These are phyloP conservation scores for Sordariomycetes sp. DNA, from an alignment of 2,329 filamentous ascomycete genomes.

Conservation along the genomic window DNA sequence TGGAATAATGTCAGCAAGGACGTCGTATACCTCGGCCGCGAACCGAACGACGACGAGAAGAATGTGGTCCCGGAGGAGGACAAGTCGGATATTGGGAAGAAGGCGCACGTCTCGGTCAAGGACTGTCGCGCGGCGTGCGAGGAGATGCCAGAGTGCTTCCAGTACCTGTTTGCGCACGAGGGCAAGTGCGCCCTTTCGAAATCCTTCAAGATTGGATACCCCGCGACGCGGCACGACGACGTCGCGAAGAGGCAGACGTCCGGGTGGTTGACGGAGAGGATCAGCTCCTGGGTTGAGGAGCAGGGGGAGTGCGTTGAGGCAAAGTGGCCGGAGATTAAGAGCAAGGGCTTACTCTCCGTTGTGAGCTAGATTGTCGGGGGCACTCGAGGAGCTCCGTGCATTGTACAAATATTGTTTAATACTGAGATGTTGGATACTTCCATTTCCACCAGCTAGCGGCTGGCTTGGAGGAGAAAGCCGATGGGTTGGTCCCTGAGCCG, in stretches of 20 bases:
- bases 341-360: background rate
- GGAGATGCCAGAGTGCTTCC: conserved; percentile 26
- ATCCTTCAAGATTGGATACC: conserved; percentile 29
- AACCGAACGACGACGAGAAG: conserved; percentile 16
- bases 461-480: too few species aligned
- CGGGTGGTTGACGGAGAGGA: conserved; percentile 32
- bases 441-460: too few species aligned
- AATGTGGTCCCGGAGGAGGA: conserved; percentile 23
- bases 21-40: conserved; percentile 26
- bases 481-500: too few species aligned
- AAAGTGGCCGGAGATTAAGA: conserved; percentile 20
- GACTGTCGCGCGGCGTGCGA: conserved; percentile 37
- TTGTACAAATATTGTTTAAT: too few species aligned
- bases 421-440: too few species aligned
- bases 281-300: conserved; percentile 30
- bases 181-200: conserved; percentile 27
- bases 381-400: too few species aligned
- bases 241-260: conserved; percentile 22
- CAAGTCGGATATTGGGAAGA: conserved; percentile 25
- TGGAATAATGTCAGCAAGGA: conserved; percentile 42
- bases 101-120: conserved; percentile 28
- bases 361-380: background rate
- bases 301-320: conserved; percentile 25
- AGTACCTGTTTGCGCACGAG: conserved; percentile 27
- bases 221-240: conserved; percentile 16